Evolutionary conservation across 805 yeast genomes (phyloP), one percentile per base, ranked within the genome.

Genomic region (Ogataea trehaloabstinens): DNA sequence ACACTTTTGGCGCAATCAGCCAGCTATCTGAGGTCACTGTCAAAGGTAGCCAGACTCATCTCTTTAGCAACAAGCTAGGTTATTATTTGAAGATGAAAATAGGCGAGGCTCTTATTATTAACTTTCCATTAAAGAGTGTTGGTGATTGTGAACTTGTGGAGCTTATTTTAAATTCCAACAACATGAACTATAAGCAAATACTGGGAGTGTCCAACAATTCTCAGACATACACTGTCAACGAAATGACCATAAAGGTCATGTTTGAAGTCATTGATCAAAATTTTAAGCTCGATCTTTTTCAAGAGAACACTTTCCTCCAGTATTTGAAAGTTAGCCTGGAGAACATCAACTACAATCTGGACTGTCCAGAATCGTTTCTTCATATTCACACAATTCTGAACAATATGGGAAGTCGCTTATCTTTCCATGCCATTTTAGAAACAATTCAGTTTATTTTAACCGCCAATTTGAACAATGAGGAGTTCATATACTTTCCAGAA

Each of bases 321-420:
- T 44, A 47, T 20, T 35, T 61, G 20, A 48, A 51, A 13, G 24
- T 45, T 1, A 33, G 56, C 16, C 42, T 58, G 28, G 31, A 35
- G 5, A 50, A 39, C 31, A 39, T 58, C 3, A 46, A 52, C 19
- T 42, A 42, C 20, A 50, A 44, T 22, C 31, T 56, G 16, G 38
- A 49, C 13, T 37, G 52, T 6, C 22, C 35, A 8, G 54, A 51
- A 7, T 44, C 47, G 16, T 53, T 55, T 24, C 18, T 58, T 28
- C 28, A 41, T 4, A 28, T 59, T 4, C 49, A 53, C 27, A 31
- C 46, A 13, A 30, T 51, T 21, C 33, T 59, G 22, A 45, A 44
- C 35, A 60, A 59, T 39, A 29, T 66, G 48, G 71, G 68, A 18
- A 49, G 65, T 40, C 40, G 71, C 3, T 49, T 70, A 18, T 40